Evolutionary conservation across 495 filamentous ascomycete species (phyloP), one percentile per base, ranked within the genome.

Genomic region (Neurospora cerealis): DNA sequence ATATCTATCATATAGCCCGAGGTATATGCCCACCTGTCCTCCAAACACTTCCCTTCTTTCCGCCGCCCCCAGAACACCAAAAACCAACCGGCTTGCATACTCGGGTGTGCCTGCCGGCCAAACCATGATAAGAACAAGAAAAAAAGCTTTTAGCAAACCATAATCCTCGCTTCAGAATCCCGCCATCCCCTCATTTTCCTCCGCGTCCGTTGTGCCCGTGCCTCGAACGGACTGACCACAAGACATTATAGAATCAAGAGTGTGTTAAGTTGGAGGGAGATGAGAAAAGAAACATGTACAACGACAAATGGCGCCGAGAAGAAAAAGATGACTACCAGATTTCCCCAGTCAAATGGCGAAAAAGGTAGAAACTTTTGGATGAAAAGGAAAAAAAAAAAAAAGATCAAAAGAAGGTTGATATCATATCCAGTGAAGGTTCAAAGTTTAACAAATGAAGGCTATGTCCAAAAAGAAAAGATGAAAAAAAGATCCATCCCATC

Each of bases 401-500:
- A 66, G 3, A 34, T 34, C 15, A 36, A 66, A 32, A 32, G 15
- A 66, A 66, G 28, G 54, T 66, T 66, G 28, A 66, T 34, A 66
- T 34, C 54, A 66, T 66, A 66, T 66, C 24, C 54, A 66, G 34
- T 7, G 48, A 60, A 66, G 28, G 28, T 17, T 4, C 15, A 66
- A 34, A 4, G 1, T 66, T 62, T 19, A 34, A 66, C 28, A 66
- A 19, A 34, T 9, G 54, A 66, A 17, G 54, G 54, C 54, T 66
- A 66, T 66, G 54, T 66, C 54, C 54, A 66, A 66, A 32, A 66
- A 62, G 21, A 24, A 60, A 34, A 19, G 54, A 66, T 66, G 28
- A 66, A 66, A 8, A 66, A 32, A 66, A 15, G 7, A 32, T 66
- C 8, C 11, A 66, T 69, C 71, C 15, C 75, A 15, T 86, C 80